These are phyloP conservation scores for Aspergillus brasiliensis DNA, from an alignment of 2,329 filamentous ascomycete species.

Conservation along the genomic window DNA sequence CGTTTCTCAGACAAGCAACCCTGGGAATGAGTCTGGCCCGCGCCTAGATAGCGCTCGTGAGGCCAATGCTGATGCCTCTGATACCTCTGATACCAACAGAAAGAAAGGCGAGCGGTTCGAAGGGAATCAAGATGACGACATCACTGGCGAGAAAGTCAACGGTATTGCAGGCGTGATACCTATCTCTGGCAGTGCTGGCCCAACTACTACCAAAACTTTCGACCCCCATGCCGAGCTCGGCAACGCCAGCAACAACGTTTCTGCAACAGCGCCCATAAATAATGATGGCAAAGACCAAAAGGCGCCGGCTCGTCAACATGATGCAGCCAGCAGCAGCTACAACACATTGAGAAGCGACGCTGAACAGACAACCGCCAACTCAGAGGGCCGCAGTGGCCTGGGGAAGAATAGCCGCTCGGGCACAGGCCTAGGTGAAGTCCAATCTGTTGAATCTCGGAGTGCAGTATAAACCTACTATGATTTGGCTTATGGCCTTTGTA, in stretches of 20 bases:
- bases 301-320: not conserved
- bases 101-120: not conserved
- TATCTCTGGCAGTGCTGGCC: slow-evolving; percentile 4
- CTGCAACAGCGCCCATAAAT: not conserved
- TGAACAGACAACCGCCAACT: not conserved
- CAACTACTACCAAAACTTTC: slow-evolving; percentile 3
- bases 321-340: not conserved
- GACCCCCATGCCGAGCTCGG: not conserved
- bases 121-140: not conserved
- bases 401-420: not conserved
- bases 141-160: not conserved
- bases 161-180: slow-evolving; percentile 3
- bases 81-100: not conserved
- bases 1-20: not conserved
- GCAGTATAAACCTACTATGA: not conserved
- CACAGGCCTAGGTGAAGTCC: not conserved
- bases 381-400: not conserved
- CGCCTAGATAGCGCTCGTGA: not conserved
- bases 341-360: not conserved
- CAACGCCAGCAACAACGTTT: not conserved
- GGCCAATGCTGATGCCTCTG: not conserved
- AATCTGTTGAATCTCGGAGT: not conserved
- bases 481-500: not conserved
- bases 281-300: not conserved
- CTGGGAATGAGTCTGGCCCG: not conserved